phyloP scores from a whole-genome alignment of 2,329 filamentous ascomycete species.

The Fusarium algeriense region DNA sequence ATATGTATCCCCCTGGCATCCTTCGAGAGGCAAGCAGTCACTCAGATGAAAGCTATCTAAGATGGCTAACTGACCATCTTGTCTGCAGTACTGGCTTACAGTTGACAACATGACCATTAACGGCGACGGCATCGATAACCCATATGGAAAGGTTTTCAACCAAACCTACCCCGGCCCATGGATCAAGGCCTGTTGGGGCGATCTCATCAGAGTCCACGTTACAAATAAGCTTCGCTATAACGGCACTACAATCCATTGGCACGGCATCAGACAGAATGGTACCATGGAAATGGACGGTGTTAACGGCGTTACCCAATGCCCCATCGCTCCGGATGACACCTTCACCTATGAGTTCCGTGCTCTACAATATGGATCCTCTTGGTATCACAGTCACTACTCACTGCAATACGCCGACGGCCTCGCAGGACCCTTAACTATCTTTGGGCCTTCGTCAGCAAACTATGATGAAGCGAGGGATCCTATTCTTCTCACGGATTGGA shows the following conservation, averaged over 20 bases:
- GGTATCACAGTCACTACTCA: slow-evolving; percentile 39
- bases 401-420: slow-evolving; percentile 37
- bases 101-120: slow-evolving; percentile 8
- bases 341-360: slow-evolving; percentile 30
- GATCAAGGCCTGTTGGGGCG: background rate
- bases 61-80: background rate
- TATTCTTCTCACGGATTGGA: slow-evolving; percentile 15
- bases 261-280: background rate
- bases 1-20: slow-evolving; percentile 1
- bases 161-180: background rate
- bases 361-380: slow-evolving; percentile 29
- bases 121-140: slow-evolving; percentile 7
- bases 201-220: slow-evolving; percentile 2
- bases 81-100: background rate
- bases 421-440: slow-evolving; percentile 30
- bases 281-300: background rate
- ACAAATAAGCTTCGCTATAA: slow-evolving; percentile 1
- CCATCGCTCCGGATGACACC: background rate
- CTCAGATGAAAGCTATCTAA: no score
- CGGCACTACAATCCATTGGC: slow-evolving; percentile 1
- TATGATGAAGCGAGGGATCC: slow-evolving; percentile 10
- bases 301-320: slow-evolving; percentile 5
- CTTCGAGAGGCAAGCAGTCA: slow-evolving; percentile 2
- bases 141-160: slow-evolving; percentile 11
- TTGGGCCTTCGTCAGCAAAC: slow-evolving; percentile 15